These are phyloP conservation scores for Graphilbum fragrans DNA, from an alignment of 2,329 filamentous ascomycete genomes.

Conservation along the genomic window DNA sequence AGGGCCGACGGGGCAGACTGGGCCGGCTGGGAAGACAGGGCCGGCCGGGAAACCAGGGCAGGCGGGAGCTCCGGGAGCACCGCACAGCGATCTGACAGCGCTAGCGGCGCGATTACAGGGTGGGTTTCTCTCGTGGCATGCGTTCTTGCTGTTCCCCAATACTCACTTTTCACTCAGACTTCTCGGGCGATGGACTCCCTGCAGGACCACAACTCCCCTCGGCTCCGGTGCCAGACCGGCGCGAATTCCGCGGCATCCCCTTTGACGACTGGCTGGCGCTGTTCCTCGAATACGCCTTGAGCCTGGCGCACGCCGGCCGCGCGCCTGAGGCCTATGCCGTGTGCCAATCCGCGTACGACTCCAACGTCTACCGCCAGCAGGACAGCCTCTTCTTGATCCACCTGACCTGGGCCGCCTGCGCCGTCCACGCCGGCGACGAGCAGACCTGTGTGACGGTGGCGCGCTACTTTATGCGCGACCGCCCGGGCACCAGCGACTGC, in stretches of 20 bases:
- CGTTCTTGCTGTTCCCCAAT: not conserved
- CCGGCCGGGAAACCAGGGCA: not conserved
- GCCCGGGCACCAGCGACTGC: conserved; percentile 66
- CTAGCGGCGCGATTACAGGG: conserved; percentile 45
- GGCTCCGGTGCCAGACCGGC: conserved; percentile 11
- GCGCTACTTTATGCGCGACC: conserved; percentile 75
- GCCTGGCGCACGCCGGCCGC: conserved; percentile 56
- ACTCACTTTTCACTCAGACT: not conserved
- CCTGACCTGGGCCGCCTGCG: conserved; percentile 71
- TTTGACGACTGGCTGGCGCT: conserved; percentile 83
- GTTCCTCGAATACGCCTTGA: conserved; percentile 77
- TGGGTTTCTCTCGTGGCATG: conserved; percentile 19
- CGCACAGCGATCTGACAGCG: conserved; percentile 31
- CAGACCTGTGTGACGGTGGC: conserved; percentile 60
- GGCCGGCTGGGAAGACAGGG: conserved; percentile 1
- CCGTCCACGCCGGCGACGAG: conserved; percentile 68
- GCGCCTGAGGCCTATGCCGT: conserved; percentile 66
- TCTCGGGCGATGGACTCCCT: not conserved
- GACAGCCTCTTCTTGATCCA: conserved; percentile 61
- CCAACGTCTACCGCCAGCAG: conserved; percentile 59
- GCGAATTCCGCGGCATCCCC: conserved; percentile 54
- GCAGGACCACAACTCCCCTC: no score
- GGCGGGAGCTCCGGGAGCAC: conserved; percentile 2
- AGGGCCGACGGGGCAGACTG: not conserved
- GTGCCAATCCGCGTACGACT: conserved; percentile 65